Conservation (phyloP, 106 monocot species). For the Hemerocallis citrina region DNA sequence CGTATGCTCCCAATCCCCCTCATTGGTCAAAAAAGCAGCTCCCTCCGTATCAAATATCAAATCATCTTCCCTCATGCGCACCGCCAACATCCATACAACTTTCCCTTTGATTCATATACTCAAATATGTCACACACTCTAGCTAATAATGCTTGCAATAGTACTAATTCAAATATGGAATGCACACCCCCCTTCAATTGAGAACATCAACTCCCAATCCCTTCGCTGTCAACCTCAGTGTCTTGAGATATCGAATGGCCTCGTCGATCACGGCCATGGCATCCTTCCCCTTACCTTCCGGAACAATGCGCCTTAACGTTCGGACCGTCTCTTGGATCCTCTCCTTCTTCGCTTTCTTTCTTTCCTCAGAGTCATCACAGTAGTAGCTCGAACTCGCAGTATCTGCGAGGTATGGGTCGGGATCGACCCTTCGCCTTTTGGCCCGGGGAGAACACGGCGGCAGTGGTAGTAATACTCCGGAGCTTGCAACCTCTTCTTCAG, state of each 20-base stretch:
- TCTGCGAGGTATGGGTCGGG: conserved; percentile 38
- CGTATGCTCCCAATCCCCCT: too few species aligned
- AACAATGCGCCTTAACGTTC: conserved; percentile 41
- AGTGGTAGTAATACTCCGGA: background rate
- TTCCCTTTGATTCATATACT: too few species aligned
- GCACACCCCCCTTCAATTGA: conserved; percentile 3
- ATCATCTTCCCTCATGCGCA: too few species aligned
- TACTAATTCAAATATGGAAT: too few species aligned
- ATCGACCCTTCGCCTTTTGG: conserved; percentile 34
- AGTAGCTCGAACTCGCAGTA: conserved; percentile 45
- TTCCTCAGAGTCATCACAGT: background rate
- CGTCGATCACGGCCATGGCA: conserved; percentile 47
- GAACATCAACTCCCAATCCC: conserved; percentile 15
- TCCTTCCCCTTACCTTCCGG: conserved; percentile 60
- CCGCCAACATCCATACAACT: too few species aligned
- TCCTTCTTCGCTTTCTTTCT: conserved; percentile 30
- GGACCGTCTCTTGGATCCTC: conserved; percentile 47
- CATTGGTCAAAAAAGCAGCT: too few species aligned
- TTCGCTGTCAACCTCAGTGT: conserved; percentile 48
- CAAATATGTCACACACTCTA: too few species aligned
- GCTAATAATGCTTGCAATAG: too few species aligned
- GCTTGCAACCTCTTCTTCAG: conserved; percentile 12
- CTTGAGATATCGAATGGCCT: conserved; percentile 64
- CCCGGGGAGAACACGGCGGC: conserved; percentile 3
- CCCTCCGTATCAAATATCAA: too few species aligned